Evolutionary conservation across 116 monocot species (phyloP).

Genomic region (Thalassia testudinum): DNA sequence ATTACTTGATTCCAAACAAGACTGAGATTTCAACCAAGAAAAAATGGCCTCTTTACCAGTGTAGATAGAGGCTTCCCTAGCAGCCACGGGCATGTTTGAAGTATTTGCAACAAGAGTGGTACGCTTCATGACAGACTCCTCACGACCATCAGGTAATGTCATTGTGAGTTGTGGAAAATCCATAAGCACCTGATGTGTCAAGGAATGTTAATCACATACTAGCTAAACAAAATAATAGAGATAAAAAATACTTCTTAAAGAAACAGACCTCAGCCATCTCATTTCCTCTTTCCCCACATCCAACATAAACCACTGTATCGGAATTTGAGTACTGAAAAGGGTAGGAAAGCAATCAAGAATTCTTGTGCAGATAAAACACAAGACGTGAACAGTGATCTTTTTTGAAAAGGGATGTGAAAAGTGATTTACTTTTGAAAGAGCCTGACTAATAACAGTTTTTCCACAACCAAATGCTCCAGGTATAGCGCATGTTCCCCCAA

Average conservation of each 20-base stretch:
- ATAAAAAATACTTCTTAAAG: neutral
- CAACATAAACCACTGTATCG: slow-evolving; percentile 97
- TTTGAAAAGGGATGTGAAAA: neutral
- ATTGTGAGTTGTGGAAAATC: slow-evolving; percentile 99
- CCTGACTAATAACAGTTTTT: slow-evolving; percentile 99
- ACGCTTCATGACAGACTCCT: slow-evolving; percentile 99
- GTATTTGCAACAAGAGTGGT: slow-evolving; percentile 99
- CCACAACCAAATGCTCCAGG: slow-evolving; percentile 99
- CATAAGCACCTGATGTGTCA: slow-evolving; percentile 72
- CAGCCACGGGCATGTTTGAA: slow-evolving; percentile 99
- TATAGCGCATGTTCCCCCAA: slow-evolving; percentile 99
- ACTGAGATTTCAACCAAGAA: too few relatives aligned
- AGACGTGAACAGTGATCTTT: too few relatives aligned
- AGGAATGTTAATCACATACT: neutral
- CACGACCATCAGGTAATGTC: slow-evolving; percentile 99
- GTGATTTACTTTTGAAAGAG: slow-evolving; percentile 77
- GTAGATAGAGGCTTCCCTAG: slow-evolving; percentile 97
- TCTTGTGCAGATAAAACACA: neutral
- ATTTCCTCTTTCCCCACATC: slow-evolving; percentile 99
- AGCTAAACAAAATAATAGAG: neutral
- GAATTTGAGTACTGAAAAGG: slow-evolving; percentile 90
- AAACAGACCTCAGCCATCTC: slow-evolving; percentile 89
- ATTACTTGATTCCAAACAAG: too few relatives aligned
- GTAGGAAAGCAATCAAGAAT: slow-evolving; percentile 4
- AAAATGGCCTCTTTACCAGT: slow-evolving; percentile 35